Base-by-base conservation (phyloP, 371 early-diverging fungal genomes). In the Zancudomyces culisetae region DNA sequence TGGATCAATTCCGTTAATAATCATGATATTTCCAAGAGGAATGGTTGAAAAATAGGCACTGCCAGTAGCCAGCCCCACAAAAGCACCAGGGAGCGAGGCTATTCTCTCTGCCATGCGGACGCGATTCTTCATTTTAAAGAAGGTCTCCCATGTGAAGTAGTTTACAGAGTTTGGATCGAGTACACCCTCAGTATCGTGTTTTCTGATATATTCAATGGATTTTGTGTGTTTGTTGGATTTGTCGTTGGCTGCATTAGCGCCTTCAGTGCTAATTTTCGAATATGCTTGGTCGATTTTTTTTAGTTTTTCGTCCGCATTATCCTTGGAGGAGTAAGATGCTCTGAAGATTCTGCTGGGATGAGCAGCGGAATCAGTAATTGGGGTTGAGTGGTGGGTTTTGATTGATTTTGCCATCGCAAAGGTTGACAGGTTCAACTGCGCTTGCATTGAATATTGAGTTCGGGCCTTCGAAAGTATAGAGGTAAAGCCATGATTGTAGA, bases 1-100 rank as follows among this genome's bases (percentile, higher is more conserved):
- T 30, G 88, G 87, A 57, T 88, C 88, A 64, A 87, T 61, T 13
- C 86, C 87, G 59, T 83, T 70, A 55, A 87, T 70, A 22, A 76
- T 77, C 43, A 71, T 71, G 22, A 82, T 79, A 0, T 87, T 87
- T 55, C 85, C 83, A 45, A 89, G 76, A 50, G 81, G 77, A 60
- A 83, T 66, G 35, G 76, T 71, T 19, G 76, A 67, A 61, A 89
- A 83, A 52, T 83, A 81, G 30, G 74, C 71, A 12, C 77, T 73
- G 0, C 81, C 76, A 15, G 69, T 75, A 13, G 64, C 56, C 27
- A 83, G 66, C 10, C 81, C 80, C 20, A 71, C 28, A 2, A 76
- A 45, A 0, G 80, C 78, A 22, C 76, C 76, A 1, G 85, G 78
- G 19, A 77, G 62, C 35, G 72, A 75, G 15, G 77, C 72, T 27